A percentile compares a stretch with the other conserved stretches of the same genome.
These are phyloP conservation scores for Suillus subluteus DNA, from an alignment of 768 basidiomycete genomes.

Conservation along the genomic window DNA sequence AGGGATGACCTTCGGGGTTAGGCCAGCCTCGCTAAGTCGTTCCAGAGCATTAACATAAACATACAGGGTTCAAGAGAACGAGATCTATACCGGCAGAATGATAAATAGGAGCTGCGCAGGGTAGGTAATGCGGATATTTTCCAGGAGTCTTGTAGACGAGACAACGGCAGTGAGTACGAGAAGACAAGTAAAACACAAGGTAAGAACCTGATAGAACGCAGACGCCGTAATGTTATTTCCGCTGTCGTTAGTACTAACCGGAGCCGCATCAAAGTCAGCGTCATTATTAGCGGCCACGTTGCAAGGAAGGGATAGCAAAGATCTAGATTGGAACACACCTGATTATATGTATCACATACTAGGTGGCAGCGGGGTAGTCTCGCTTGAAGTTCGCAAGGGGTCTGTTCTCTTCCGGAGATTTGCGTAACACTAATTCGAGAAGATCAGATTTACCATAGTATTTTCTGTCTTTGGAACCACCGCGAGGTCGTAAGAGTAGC, in stretches of 20 bases:
- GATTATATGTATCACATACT: conserved; percentile 56
- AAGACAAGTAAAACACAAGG: neutral
- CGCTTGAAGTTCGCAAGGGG: conserved; percentile 47
- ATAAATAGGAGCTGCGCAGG: conserved; percentile 51
- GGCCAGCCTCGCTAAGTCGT: conserved; percentile 58
- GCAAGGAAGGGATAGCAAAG: conserved; percentile 3
- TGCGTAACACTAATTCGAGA: neutral
- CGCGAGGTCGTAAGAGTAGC: neutral
- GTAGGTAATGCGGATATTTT: conserved; percentile 47
- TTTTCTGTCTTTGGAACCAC: conserved; percentile 50
- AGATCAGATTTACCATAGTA: conserved; percentile 33
- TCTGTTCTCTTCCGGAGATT: conserved; percentile 29
- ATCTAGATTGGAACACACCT: conserved; percentile 37
- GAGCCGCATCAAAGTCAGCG: neutral
- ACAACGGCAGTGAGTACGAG: conserved; percentile 11
- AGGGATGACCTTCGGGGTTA: conserved; percentile 46
- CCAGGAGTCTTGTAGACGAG: conserved; percentile 44
- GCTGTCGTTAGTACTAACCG: conserved; percentile 55
- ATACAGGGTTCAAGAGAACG: conserved; percentile 1
- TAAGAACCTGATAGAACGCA: conserved; percentile 45
- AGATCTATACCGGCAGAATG: conserved; percentile 47
- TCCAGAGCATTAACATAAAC: neutral
- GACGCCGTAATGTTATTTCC: conserved; percentile 51
- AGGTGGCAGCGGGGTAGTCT: conserved; percentile 51
- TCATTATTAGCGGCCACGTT: conserved; percentile 8